Base-by-base conservation (phyloP, 2,329 filamentous ascomycete species). In the Neocucurbitaria cava region DNA sequence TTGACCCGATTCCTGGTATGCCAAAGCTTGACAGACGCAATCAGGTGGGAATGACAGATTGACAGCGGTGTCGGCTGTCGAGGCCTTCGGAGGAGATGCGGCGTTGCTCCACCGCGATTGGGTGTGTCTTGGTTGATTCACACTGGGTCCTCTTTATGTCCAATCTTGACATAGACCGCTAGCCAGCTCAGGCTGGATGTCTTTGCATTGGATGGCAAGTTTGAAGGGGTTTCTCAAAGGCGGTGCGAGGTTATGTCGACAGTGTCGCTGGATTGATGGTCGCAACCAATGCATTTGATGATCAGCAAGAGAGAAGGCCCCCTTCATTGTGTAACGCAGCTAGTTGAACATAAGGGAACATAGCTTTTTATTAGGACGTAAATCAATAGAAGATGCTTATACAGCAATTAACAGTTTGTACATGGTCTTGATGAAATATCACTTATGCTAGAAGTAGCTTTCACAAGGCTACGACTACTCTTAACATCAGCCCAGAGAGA, bases 31-130 rank as follows among this genome's bases (percentile, higher is more conserved):
- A 2, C 8, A 11, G 28, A 31, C 3, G 10, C 11, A 5, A 11
- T 31, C 3, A 11, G 13, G 30, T 31, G 30, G 30, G 9, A 7
- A 15, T 31, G 3, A 15, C 30, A 15, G 9, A 31, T 31, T 11
- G 36, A 39, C 45, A 24, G 23, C 42, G 52, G 30, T 15, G 9
- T 54, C 45, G 49, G 50, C 24, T n/a, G n/a, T n/a, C n/a, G n/a
- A n/a, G n/a, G 54, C 45, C 46, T 39, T 65, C 65, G 65, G 65
- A 54, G 53, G 61, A 66, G 64, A 56, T 60, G 65, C 64, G 65
- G 65, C 58, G 60, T 64, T 66, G 52, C 59, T 52, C 43, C 43
- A 39, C 40, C 54, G 57, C 58, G 55, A 68, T 68, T 68, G 64
- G 31, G 65, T 45, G 46, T 54, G 28, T 24, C 13, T 8, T 1